phyloP scores from a whole-genome alignment of 2,329 filamentous ascomycete genomes.

The Colletotrichum sp. region DNA sequence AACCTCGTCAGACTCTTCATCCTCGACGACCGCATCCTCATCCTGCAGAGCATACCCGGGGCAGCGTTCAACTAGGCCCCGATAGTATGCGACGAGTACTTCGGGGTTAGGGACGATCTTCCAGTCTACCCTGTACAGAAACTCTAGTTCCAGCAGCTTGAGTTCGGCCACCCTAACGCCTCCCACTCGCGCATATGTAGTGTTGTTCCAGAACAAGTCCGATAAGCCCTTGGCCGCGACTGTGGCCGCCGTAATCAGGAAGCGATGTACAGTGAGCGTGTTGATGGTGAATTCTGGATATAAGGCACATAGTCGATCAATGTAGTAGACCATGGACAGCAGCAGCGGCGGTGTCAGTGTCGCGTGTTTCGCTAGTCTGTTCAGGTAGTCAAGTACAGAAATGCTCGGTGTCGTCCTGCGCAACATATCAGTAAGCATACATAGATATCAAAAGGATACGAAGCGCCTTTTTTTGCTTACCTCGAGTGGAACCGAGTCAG shows the following conservation, averaged over 20 bases:
- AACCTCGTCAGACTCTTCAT: constrained; percentile 35
- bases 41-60: constrained; percentile 59
- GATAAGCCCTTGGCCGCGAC: constrained; percentile 96
- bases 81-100: constrained; percentile 91
- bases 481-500: constrained; percentile 95
- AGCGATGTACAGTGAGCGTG: constrained; percentile 94
- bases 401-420: constrained; percentile 78
- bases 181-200: constrained; percentile 91
- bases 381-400: constrained; percentile 91
- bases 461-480: constrained; percentile 46
- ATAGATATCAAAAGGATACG: constrained; percentile 14
- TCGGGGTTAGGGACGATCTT: constrained; percentile 96
- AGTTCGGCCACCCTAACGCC: constrained; percentile 90
- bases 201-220: constrained; percentile 98
- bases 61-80: constrained; percentile 76
- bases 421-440: constrained; percentile 3
- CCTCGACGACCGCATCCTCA: constrained; percentile 32
- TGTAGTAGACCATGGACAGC: constrained; percentile 99
- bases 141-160: constrained; percentile 90
- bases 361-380: constrained; percentile 90
- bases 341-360: constrained; percentile 91
- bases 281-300: constrained; percentile 97
- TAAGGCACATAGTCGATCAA: constrained; percentile 89
- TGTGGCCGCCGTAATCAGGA: constrained; percentile 93
- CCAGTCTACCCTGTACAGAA: constrained; percentile 92